phyloP scores from a whole-genome alignment of 1,284 basidiomycete genomes.

The Pascua guehoae region DNA sequence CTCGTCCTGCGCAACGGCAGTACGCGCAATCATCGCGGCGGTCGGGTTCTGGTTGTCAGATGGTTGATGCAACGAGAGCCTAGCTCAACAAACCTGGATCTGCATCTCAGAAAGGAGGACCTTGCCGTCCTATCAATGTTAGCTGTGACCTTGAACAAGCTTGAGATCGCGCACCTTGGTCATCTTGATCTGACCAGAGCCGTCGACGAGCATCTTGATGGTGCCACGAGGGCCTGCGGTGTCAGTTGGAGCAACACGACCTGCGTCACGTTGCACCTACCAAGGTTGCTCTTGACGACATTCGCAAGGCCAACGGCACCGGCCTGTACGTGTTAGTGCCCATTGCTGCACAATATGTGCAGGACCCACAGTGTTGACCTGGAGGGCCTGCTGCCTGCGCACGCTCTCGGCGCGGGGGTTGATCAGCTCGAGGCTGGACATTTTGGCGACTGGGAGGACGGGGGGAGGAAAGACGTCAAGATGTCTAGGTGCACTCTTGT shows the following conservation, averaged over 20 bases:
- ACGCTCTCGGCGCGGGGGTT: slow-evolving; percentile 96
- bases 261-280: slow-evolving; percentile 51
- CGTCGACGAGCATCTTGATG: slow-evolving; percentile 99
- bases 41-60: slow-evolving; percentile 70
- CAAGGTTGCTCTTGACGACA: slow-evolving; percentile 95
- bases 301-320: slow-evolving; percentile 96
- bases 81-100: slow-evolving; percentile 62
- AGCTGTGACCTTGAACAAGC: neutral
- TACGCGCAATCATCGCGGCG: slow-evolving; percentile 97
- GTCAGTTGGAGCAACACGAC: slow-evolving; percentile 8
- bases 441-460: slow-evolving; percentile 5
- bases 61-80: neutral
- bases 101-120: slow-evolving; percentile 99
- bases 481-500: too few species aligned
- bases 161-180: slow-evolving; percentile 63
- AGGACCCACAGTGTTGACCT: slow-evolving; percentile 61
- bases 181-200: slow-evolving; percentile 99
- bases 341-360: too few species aligned
- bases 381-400: slow-evolving; percentile 82
- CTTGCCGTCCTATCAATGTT: slow-evolving; percentile 70
- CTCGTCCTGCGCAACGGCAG: slow-evolving; percentile 97
- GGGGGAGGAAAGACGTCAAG: too few species aligned
- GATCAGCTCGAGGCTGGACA: slow-evolving; percentile 72
- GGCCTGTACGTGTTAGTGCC: slow-evolving; percentile 24
- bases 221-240: slow-evolving; percentile 82